These are phyloP conservation scores for Pochonia chlamydosporia DNA, from an alignment of 2,329 filamentous ascomycete species.

Conservation along the genomic window DNA sequence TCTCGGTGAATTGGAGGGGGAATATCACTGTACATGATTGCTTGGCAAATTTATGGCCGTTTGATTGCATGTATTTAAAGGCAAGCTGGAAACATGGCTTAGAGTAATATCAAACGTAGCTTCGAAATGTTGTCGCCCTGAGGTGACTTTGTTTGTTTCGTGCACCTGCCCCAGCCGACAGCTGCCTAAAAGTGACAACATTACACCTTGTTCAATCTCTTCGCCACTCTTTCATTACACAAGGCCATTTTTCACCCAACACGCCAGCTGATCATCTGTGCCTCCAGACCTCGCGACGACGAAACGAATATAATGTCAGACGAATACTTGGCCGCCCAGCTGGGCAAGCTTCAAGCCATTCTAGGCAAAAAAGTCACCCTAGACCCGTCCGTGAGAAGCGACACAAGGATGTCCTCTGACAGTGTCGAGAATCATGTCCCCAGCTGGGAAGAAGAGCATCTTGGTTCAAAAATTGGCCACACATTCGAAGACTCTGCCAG, in stretches of 20 bases:
- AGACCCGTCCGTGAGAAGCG: background rate
- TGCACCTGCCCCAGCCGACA: slow-evolving; percentile 3
- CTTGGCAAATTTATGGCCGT: background rate
- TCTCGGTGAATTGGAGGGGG: slow-evolving; percentile 18
- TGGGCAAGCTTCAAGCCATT: slow-evolving; percentile 12
- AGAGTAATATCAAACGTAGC: too few relatives aligned
- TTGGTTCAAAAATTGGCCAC: background rate
- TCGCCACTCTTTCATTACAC: background rate
- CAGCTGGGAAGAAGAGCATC: slow-evolving; percentile 4
- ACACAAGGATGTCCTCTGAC: background rate
- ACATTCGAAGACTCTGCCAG: background rate
- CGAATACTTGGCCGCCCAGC: slow-evolving; percentile 4
- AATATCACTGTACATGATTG: background rate
- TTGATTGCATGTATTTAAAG: background rate
- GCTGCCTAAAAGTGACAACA: background rate
- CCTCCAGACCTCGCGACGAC: too few relatives aligned
- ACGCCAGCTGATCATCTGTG: too few relatives aligned
- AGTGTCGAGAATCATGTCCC: background rate
- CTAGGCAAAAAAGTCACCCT: slow-evolving; percentile 11
- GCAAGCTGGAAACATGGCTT: background rate
- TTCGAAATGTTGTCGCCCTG: too few relatives aligned
- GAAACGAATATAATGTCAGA: slow-evolving; percentile 3
- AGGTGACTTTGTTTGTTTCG: background rate
- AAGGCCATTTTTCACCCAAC: too few relatives aligned
- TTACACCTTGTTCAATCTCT: background rate